Base-by-base conservation (phyloP, 495 filamentous ascomycete species). In the Tuber brumale region DNA sequence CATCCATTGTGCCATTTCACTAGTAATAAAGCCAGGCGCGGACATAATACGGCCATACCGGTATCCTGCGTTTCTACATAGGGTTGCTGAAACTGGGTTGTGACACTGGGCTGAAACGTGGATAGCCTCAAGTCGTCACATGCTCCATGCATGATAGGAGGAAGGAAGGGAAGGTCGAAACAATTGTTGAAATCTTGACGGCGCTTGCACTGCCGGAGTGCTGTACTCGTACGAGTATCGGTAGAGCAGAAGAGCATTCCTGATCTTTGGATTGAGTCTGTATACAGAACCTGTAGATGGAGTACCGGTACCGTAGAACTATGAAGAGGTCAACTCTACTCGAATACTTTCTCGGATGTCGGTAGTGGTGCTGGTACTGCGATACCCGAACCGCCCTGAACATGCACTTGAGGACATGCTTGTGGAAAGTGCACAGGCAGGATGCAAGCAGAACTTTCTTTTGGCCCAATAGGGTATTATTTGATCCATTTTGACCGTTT, bases 71-170 rank as follows among this genome's bases (percentile, higher is more conserved):
- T 77, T 77, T 77, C 76, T 43, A 70, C 42, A 70, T 37, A 39
- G 74, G 70, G 76, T 78, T 51, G 44, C 70, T 79, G 78, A 80
- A 80, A 80, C 78, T 61, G 78, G 37, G 21, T 71, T 51, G 73
- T 79, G 66, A 73, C 70, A 80, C 78, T 71, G 46, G 77, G 21
- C 71, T 79, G 77, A 80, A 80, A 79, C 77, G 69, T 45, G 31
- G 57, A n/a, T 72, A 39, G 72, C 46, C 61, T 76, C 75, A 75
- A 27, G 57, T 27, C 23, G 51, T 66, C 27, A 31, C 51, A 57
- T 57, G 51, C 51, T 66, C 14, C 57, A 27, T 66, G 57, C 57
- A 31, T 66, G 27, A 66, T 35, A 18, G 27, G 51, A 18, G 27
- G 51, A 61, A 61, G 21, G 45, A 46, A 21, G 46, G 23, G 51